Conservation (phyloP, 2,329 filamentous ascomycete genomes). For the Paramyrothecium roridum region DNA sequence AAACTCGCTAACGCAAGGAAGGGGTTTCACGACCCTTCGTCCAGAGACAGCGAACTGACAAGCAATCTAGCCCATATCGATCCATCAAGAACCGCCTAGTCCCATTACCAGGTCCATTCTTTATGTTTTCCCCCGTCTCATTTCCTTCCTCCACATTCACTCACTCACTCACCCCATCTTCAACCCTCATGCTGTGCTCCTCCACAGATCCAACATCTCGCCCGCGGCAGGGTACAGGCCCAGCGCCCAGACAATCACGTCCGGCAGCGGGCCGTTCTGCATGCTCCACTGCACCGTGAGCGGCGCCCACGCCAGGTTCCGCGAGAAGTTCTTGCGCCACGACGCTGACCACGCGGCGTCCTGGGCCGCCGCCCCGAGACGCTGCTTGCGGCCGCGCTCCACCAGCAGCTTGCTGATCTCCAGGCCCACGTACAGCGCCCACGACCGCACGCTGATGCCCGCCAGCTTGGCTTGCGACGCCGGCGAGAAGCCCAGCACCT, state of each 20-base stretch:
- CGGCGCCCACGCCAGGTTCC: slow-evolving; percentile 75
- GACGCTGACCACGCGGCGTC: slow-evolving; percentile 40
- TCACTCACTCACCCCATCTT: not conserved
- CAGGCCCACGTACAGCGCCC: slow-evolving; percentile 73
- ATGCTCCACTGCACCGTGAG: slow-evolving; percentile 82
- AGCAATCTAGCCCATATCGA: no score
- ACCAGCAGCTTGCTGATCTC: slow-evolving; percentile 67
- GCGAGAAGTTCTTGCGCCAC: slow-evolving; percentile 66
- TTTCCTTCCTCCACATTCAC: not conserved
- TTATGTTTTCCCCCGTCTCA: not conserved
- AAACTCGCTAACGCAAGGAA: no score
- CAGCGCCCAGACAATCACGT: slow-evolving; percentile 36
- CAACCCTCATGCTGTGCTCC: slow-evolving; percentile 26
- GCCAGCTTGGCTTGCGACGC: slow-evolving; percentile 59
- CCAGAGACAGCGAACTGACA: no score
- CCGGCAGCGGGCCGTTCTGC: slow-evolving; percentile 53
- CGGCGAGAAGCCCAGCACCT: slow-evolving; percentile 59
- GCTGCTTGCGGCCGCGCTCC: slow-evolving; percentile 37
- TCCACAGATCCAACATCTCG: slow-evolving; percentile 44
- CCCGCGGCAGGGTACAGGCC: slow-evolving; percentile 42
- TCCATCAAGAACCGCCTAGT: no score
- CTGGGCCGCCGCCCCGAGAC: slow-evolving; percentile 23
- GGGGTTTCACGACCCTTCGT: no score
- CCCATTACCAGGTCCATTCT: not conserved
- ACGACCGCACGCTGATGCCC: slow-evolving; percentile 74